phyloP scores from a whole-genome alignment of 208 protist genomes.

The Angomonas deanei region DNA sequence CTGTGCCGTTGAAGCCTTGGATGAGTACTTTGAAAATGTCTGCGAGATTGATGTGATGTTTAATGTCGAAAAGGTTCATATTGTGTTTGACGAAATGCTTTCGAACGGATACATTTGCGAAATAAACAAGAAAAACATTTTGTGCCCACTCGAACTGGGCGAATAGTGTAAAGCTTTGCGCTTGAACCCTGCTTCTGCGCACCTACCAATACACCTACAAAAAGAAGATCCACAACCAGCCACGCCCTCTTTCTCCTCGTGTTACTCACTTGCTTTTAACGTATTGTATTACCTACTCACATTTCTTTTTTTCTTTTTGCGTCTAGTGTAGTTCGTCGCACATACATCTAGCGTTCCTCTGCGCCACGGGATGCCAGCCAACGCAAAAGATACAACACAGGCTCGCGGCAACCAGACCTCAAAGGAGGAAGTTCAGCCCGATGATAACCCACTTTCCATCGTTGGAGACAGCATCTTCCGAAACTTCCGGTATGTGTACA shows the following conservation, averaged over 20 bases:
- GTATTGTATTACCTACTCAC: too few species aligned
- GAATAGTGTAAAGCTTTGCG: conserved; percentile 6
- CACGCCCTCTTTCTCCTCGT: neutral
- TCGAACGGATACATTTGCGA: conserved; percentile 86
- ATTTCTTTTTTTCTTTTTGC: conserved; percentile 1
- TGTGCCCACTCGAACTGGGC: neutral
- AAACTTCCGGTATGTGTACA: conserved; percentile 21
- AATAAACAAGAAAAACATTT: conserved; percentile 57
- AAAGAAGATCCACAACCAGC: too few species aligned
- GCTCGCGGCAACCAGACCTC: conserved; percentile 32
- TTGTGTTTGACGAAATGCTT: conserved; percentile 96
- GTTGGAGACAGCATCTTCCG: conserved; percentile 22
- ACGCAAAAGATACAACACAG: too few species aligned
- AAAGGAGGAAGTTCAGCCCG: conserved; percentile 33
- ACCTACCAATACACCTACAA: too few species aligned
- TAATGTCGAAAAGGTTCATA: conserved; percentile 98
- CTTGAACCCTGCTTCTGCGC: too few species aligned
- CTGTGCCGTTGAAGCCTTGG: conserved; percentile 62
- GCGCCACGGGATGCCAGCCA: too few species aligned
- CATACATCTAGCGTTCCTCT: too few species aligned
- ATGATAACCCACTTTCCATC: conserved; percentile 53
- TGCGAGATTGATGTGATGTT: conserved; percentile 98
- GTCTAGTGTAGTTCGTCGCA: neutral
- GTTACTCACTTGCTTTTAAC: neutral
- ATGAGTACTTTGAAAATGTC: conserved; percentile 86